Evolutionary conservation across 305 asterid genomes (phyloP), one percentile per base, ranked within the genome.

Genomic region (Fraxinus platypoda): DNA sequence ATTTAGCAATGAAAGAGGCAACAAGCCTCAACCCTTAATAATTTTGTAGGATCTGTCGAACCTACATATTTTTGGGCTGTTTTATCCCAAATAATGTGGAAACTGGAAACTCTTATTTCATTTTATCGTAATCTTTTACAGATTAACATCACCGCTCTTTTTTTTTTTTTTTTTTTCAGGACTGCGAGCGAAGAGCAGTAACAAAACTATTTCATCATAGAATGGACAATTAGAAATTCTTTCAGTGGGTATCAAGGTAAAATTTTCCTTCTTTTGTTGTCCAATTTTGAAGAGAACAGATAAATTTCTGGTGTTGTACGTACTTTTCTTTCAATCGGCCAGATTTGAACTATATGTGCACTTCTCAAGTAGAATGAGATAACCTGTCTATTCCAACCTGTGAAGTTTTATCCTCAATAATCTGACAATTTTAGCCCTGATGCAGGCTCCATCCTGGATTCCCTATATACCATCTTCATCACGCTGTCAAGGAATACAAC

Each of bases 151-250:
- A 6, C 74, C 9, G 30, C 8, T 59, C 49, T 2, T 73, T 76
- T 49, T 41, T 17, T 80, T n/a, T n/a, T 17, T 25, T 82, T 89
- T 76, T 91, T 43, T 9, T 41, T 12, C 17, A 95, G 97, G 99
- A 95, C 64, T 95, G 97, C 23, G 97, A 94, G 64, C 92, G 98
- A 79, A 89, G 99, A 86, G 89, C 98, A 43, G 83, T 94, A 74
- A 95, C 90, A 37, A 95, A 95, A 91, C 82, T 95, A 76, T 95
- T 95, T 86, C 99, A 90, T 81, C 99, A 95, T 52, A 89, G 97
- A 88, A 59, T 87, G 30, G 90, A 88, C 80, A 77, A 77, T 5
- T 85, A 90, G 83, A 80, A 71, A 79, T 68, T 78, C 37, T 25
- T 68, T 28, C 19, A 49, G n/a, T 49, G 28, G 59, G 52, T 49